A percentile compares a stretch with the other conserved stretches of the same genome.
phyloP scores from a whole-genome alignment of 1,139 yeast species.

The Blastobotrys ciferrii region DNA sequence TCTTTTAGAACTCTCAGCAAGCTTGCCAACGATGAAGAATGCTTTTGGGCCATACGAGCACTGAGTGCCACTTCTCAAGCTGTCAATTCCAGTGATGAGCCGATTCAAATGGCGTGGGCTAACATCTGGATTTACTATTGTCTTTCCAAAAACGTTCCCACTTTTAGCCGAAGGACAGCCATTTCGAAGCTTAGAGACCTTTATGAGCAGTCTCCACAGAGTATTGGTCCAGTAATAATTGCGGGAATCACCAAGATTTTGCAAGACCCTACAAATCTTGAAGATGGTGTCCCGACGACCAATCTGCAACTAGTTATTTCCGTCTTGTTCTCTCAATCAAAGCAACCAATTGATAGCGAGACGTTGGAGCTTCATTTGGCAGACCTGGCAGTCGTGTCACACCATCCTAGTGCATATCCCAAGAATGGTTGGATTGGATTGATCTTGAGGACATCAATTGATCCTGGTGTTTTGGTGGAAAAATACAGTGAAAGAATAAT shows the following conservation, averaged over 20 bases:
- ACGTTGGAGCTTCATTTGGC: conserved; percentile 41
- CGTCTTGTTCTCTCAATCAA: conserved; percentile 27
- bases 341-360: conserved; percentile 8
- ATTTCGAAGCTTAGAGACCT: conserved; percentile 14
- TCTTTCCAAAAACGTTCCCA: conserved; percentile 19
- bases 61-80: conserved; percentile 18
- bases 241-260: conserved; percentile 16
- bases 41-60: conserved; percentile 30
- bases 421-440: conserved; percentile 80
- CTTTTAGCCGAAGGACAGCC: conserved; percentile 15
- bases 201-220: conserved; percentile 19
- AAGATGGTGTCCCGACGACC: conserved; percentile 14
- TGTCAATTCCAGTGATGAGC: conserved; percentile 32
- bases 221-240: conserved; percentile 11
- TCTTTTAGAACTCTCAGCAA: conserved; percentile 21
- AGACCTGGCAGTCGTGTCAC: conserved; percentile 53
- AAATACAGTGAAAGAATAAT: conserved; percentile 44
- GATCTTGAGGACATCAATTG: conserved; percentile 57
- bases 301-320: conserved; percentile 41
- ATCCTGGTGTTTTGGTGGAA: conserved; percentile 60
- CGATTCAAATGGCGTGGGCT: conserved; percentile 21
- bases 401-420: conserved; percentile 44
- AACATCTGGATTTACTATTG: conserved; percentile 32
- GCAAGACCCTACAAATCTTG: conserved; percentile 24
- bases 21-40: conserved; percentile 27